phyloP scores from a whole-genome alignment of 371 early-diverging fungal genomes.

The Dipsacomyces acuminosporus region DNA sequence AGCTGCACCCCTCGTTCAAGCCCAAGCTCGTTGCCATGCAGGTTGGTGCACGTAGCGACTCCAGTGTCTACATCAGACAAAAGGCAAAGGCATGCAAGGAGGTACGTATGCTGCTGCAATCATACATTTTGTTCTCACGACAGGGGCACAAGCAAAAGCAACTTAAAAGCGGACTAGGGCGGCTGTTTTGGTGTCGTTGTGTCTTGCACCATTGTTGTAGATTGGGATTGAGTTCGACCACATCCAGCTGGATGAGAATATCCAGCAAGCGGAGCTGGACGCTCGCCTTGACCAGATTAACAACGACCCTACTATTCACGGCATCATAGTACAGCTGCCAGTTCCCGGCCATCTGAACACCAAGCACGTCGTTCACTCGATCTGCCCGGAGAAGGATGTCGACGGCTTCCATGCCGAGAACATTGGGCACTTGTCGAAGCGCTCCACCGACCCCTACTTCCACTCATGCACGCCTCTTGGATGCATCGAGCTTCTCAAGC shows the following conservation, averaged over 20 bases:
- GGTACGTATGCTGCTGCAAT: slow-evolving; percentile 50
- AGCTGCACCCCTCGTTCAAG: slow-evolving; percentile 57
- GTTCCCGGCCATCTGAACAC: slow-evolving; percentile 81
- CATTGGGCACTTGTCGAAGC: slow-evolving; percentile 85
- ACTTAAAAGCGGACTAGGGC: too few species aligned
- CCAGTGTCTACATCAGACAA: slow-evolving; percentile 84
- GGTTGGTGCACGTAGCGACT: slow-evolving; percentile 89
- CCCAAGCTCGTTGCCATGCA: slow-evolving; percentile 86
- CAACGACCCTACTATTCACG: slow-evolving; percentile 71
- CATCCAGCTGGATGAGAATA: slow-evolving; percentile 26
- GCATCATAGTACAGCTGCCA: slow-evolving; percentile 94
- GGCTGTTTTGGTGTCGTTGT: too few species aligned
- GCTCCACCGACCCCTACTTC: slow-evolving; percentile 69
- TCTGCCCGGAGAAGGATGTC: slow-evolving; percentile 85
- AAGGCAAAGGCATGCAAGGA: slow-evolving; percentile 84
- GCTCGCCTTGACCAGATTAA: slow-evolving; percentile 55
- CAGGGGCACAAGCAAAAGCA: too few species aligned
- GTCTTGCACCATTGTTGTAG: too few species aligned
- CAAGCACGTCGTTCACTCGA: slow-evolving; percentile 70
- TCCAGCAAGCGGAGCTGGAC: slow-evolving; percentile 41
- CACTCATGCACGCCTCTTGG: slow-evolving; percentile 94
- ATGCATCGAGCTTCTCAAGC: slow-evolving; percentile 74
- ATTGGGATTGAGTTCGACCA: slow-evolving; percentile 41
- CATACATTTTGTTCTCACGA: too few species aligned
- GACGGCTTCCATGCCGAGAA: slow-evolving; percentile 93